phyloP scores from a whole-genome alignment of 495 filamentous ascomycete genomes.

The Penicillium subrubescens region DNA sequence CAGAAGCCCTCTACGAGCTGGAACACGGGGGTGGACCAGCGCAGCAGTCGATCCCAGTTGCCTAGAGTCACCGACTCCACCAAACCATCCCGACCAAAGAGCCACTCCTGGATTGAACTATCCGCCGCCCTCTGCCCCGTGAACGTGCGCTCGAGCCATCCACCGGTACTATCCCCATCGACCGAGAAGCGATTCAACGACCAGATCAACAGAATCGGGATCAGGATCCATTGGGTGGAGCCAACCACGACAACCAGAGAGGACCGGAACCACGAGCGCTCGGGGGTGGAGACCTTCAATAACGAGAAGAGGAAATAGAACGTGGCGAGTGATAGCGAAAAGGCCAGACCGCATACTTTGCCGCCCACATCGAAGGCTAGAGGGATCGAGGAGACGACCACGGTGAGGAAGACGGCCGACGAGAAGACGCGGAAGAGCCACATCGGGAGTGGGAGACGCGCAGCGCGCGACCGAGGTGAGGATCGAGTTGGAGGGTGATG shows the following conservation, averaged over 20 bases:
- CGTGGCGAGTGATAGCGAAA: constrained; percentile 78
- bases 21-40: constrained; percentile 94
- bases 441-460: constrained; percentile 43
- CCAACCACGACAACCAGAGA: constrained; percentile 64
- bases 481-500: background rate
- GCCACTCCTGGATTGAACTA: constrained; percentile 72
- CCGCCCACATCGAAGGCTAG: constrained; percentile 97
- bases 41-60: constrained; percentile 83
- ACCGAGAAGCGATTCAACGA: constrained; percentile 90
- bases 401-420: constrained; percentile 78
- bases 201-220: constrained; percentile 89
- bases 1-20: constrained; percentile 96
- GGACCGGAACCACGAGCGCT: constrained; percentile 70
- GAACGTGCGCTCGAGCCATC: constrained; percentile 83
- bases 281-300: constrained; percentile 79
- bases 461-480: constrained; percentile 12
- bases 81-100: constrained; percentile 79
- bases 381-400: constrained; percentile 89
- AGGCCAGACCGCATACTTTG: constrained; percentile 88
- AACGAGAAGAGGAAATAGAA: constrained; percentile 91
- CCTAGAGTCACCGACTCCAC: constrained; percentile 78
- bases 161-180: constrained; percentile 67
- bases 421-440: constrained; percentile 74
- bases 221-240: constrained; percentile 77
- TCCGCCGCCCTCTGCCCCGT: constrained; percentile 64